phyloP scores from a whole-genome alignment of 805 yeast species.

The Millerozyma miso region DNA sequence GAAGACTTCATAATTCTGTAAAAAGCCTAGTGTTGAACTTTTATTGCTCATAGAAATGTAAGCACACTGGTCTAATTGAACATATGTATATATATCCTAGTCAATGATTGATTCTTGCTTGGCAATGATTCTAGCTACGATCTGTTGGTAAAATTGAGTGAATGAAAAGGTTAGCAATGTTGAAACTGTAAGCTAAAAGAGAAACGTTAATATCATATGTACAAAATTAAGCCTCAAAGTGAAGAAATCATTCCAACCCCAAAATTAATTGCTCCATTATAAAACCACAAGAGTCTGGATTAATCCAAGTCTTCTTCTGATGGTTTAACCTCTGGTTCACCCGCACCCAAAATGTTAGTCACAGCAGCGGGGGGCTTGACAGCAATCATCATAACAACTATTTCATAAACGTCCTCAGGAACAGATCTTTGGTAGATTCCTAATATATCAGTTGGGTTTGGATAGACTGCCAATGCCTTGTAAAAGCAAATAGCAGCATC shows the following conservation, averaged over 20 bases:
- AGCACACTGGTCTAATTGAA: too few relatives aligned
- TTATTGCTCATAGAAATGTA: too few relatives aligned
- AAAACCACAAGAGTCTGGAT: background rate
- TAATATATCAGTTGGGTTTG: slow-evolving; percentile 89
- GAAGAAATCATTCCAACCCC: background rate
- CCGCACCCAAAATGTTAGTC: slow-evolving; percentile 53
- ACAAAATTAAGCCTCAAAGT: background rate
- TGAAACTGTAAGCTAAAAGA: background rate
- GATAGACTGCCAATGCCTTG: slow-evolving; percentile 89
- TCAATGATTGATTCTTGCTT: too few relatives aligned
- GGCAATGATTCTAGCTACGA: too few relatives aligned
- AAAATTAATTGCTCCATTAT: background rate
- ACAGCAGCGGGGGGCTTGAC: slow-evolving; percentile 83
- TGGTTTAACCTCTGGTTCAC: slow-evolving; percentile 17
- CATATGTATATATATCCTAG: too few relatives aligned
- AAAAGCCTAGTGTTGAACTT: too few relatives aligned
- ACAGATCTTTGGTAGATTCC: slow-evolving; percentile 86
- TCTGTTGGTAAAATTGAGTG: too few relatives aligned
- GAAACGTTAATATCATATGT: background rate
- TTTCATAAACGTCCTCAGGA: slow-evolving; percentile 77
- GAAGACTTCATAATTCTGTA: too few relatives aligned
- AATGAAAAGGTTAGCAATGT: too few relatives aligned
- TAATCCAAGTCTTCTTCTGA: slow-evolving; percentile 33
- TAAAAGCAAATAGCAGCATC: slow-evolving; percentile 89
- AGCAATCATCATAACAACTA: slow-evolving; percentile 84